Evolutionary conservation across 2,329 filamentous ascomycete species (phyloP), one percentile per base, ranked within the genome.

Genomic region (Colletotrichum lindemuthianum): DNA sequence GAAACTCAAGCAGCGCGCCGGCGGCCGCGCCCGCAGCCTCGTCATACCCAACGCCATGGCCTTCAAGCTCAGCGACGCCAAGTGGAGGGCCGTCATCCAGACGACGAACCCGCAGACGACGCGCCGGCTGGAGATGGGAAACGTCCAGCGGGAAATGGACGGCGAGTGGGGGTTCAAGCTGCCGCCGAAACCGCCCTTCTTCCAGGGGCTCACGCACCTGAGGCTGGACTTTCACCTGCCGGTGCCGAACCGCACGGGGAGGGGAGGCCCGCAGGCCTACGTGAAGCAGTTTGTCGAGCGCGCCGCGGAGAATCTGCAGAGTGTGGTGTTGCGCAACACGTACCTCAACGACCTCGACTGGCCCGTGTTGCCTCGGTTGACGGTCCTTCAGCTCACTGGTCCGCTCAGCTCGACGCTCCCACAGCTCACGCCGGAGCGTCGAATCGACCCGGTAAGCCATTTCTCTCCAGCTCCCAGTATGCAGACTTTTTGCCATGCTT

Each of bases 1-100:
- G 52, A 67, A 48, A 13, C 41, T 67, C 9, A 41, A 50, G 24
- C 61, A 55, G 16, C 57, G 65, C 47, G 59, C 63, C 37, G 63
- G 50, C 58, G 57, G 59, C 24, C 58, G 54, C 11, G 65, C 59
- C 32, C 57, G 58, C 45, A 47, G 47, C 36, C 65, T 67, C 34
- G n/a, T 67, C 44, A 48, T 67, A 13, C 53, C 63, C 32, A 54
- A 61, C 43, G 57, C 58, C 15, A 49, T 57, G 13, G 43, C 57
- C 34, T 66, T 67, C 48, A 58, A 66, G 37, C 53, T 66, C n/a
- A 67, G 53, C 40, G 41, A 66, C 53, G 48, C 49, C 15, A 58
- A 58, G 32, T 67, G 65, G 65, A 61, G 60, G 9, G 49, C 58
- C 37, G 50, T 65, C 47, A 65, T 63, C n/a, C 63, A 67, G 45